Evolutionary conservation across 495 filamentous ascomycete species (phyloP), one percentile per base, ranked within the genome.

Genomic region (Diplogelasinospora grovesii): DNA sequence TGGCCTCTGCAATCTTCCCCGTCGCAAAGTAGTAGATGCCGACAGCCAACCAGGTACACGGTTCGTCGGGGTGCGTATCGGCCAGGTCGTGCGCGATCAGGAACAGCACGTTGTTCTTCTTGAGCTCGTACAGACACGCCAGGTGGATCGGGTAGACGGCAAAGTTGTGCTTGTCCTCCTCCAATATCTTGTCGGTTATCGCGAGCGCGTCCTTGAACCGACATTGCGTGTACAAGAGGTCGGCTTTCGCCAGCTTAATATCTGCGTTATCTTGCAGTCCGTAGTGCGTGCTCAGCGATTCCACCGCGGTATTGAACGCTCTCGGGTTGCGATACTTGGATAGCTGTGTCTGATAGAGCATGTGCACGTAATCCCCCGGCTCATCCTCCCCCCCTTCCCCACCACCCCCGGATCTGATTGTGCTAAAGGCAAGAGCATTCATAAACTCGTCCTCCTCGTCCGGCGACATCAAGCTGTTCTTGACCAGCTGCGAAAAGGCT

Each of bases 401-500:
- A 38, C 48, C 43, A 14, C 52, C 46, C 14, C 70, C 60, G 0
- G 77, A 72, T 6, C 71, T 68, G 22, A 96, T 78, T 7, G 81
- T 75, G 54, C 92, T 85, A 57, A 97, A 99, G 61, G 95, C 86
- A 8, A 99, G 71, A 16, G 84, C 86, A 46, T 90, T 85, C 22
- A 99, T 73, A 46, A 99, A 96, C 25, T 83, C 71, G 73, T 92
- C 88, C 57, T 99, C 92, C 60, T 99, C 93, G 26, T 89, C 82
- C 2, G 93, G 90, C n/a, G 89, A 89, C 86, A 99, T 93, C 19
- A 97, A 76, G 14, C 82, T 84, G 61, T 97, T 97, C 68, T 89
- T 89, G 83, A 96, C 95, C 35, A 99, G 74, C 61, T 95, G 88
- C 43, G 95, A 89, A 54, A 97, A 97, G 3, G 92, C 92, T 58